Percentiles rank a stretch among this genome's conserved stretches.
phyloP scores from a whole-genome alignment of 352 stramenopile species.

The Pythium sp. region DNA sequence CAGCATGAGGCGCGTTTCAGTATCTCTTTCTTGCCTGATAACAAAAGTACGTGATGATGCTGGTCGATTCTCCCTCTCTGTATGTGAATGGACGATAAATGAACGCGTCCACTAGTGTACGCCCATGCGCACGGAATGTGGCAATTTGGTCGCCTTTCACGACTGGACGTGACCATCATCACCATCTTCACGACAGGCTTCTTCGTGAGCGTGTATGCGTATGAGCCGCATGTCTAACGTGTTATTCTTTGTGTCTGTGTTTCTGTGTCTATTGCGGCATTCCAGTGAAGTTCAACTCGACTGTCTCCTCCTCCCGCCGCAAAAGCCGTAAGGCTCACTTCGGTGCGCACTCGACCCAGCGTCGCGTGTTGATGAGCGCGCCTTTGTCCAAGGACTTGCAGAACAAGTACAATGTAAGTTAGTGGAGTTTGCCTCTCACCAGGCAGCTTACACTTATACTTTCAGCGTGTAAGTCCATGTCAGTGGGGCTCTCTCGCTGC shows the following conservation, averaged over 20 bases:
- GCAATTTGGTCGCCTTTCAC: no score
- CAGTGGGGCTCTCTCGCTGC: slow-evolving; percentile 29
- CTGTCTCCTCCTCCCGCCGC: slow-evolving; percentile 93
- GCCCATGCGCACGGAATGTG: background rate
- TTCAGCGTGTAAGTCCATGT: slow-evolving; percentile 90
- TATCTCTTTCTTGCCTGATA: slow-evolving; percentile 88
- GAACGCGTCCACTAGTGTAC: background rate
- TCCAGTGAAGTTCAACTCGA: slow-evolving; percentile 93
- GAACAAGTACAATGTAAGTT: slow-evolving; percentile 99
- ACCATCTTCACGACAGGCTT: background rate
- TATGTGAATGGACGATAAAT: background rate
- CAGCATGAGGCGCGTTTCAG: slow-evolving; percentile 20
- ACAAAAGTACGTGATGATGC: slow-evolving; percentile 65
- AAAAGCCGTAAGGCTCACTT: slow-evolving; percentile 99
- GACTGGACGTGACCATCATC: background rate
- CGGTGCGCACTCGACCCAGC: slow-evolving; percentile 93
- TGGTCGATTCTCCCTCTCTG: background rate
- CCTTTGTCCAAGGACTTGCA: slow-evolving; percentile 99
- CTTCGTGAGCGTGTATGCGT: background rate
- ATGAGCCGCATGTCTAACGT: background rate
- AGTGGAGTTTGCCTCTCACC: slow-evolving; percentile 33
- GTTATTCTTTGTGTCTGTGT: background rate
- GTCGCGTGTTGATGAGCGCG: slow-evolving; percentile 97
- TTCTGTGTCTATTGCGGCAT: background rate
- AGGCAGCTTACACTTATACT: slow-evolving; percentile 58